These are phyloP conservation scores for Podospora australis DNA, from an alignment of 495 filamentous ascomycete genomes.

Conservation along the genomic window DNA sequence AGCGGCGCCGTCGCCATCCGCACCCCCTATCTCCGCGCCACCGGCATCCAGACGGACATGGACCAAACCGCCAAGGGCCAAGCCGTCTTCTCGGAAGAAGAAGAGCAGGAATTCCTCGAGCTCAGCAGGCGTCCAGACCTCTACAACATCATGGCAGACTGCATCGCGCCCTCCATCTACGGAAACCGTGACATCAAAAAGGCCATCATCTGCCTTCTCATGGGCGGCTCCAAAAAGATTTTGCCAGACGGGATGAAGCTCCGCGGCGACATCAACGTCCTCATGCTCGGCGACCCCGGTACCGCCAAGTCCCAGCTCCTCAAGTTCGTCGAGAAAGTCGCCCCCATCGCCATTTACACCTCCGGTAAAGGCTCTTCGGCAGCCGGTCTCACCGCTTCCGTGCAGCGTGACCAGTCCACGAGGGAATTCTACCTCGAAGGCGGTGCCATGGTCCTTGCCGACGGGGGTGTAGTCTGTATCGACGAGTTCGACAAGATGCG, in stretches of 20 bases:
- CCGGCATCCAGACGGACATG: slow-evolving; percentile 84
- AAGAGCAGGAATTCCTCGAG: slow-evolving; percentile 96
- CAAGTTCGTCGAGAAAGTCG: slow-evolving; percentile 95
- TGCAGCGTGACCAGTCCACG: slow-evolving; percentile 85
- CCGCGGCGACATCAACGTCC: slow-evolving; percentile 96
- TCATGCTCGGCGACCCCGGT: slow-evolving; percentile 94
- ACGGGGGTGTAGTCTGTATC: slow-evolving; percentile 97
- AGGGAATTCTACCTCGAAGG: slow-evolving; percentile 98
- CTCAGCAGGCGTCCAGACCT: slow-evolving; percentile 86
- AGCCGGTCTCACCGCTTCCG: slow-evolving; percentile 95
- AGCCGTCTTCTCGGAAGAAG: slow-evolving; percentile 83
- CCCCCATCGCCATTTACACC: slow-evolving; percentile 97
- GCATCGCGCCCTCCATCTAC: slow-evolving; percentile 96
- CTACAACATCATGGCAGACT: slow-evolving; percentile 82
- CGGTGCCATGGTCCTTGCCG: slow-evolving; percentile 97
- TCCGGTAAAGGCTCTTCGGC: slow-evolving; percentile 98
- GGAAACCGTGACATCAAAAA: slow-evolving; percentile 97
- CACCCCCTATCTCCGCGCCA: slow-evolving; percentile 91
- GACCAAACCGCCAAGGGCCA: slow-evolving; percentile 86
- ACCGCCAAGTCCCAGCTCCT: slow-evolving; percentile 97
- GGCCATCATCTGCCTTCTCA: slow-evolving; percentile 88
- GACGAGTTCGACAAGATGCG: slow-evolving; percentile 99
- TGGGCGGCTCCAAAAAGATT: slow-evolving; percentile 98
- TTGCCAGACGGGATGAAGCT: slow-evolving; percentile 98
- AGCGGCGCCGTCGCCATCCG: slow-evolving; percentile 84